Conservation (phyloP, 805 yeast genomes). For the Sungouiella blattae region DNA sequence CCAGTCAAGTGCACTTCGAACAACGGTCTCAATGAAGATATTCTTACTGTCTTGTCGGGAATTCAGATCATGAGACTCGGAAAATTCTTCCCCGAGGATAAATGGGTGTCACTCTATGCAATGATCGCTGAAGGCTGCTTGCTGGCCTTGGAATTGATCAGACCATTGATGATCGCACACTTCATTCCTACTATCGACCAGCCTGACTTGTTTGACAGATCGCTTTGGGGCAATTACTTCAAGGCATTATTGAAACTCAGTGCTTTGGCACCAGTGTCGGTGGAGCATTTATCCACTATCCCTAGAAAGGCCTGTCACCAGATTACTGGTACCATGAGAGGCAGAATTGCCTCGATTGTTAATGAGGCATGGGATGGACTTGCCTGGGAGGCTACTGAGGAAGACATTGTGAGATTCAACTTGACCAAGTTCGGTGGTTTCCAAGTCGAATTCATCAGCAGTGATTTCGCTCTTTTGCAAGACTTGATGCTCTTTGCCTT, state of each 20-base stretch:
- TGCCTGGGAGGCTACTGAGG: slow-evolving; percentile 59
- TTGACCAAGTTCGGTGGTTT: slow-evolving; percentile 62
- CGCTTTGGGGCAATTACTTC: slow-evolving; percentile 67
- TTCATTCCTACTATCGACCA: slow-evolving; percentile 52
- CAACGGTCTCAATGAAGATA: slow-evolving; percentile 42
- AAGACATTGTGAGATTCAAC: slow-evolving; percentile 56
- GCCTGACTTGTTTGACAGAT: slow-evolving; percentile 53
- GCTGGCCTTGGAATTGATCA: slow-evolving; percentile 49
- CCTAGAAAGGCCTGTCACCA: slow-evolving; percentile 68
- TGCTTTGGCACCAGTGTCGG: slow-evolving; percentile 63
- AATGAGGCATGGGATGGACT: slow-evolving; percentile 69
- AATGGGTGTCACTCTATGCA: slow-evolving; percentile 71
- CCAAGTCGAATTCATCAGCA: slow-evolving; percentile 60
- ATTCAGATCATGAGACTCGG: slow-evolving; percentile 51
- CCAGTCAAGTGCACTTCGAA: slow-evolving; percentile 39
- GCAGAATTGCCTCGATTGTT: slow-evolving; percentile 52
- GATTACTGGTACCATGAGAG: slow-evolving; percentile 62
- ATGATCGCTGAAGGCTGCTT: slow-evolving; percentile 54
- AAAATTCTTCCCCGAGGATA: slow-evolving; percentile 59
- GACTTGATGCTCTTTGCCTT: slow-evolving; percentile 65
- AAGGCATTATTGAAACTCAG: slow-evolving; percentile 55
- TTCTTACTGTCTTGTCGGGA: slow-evolving; percentile 43
- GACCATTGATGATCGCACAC: slow-evolving; percentile 45
- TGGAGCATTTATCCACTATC: slow-evolving; percentile 66
- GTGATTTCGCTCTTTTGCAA: slow-evolving; percentile 56